These are phyloP conservation scores for Chamaenerion angustifolium DNA, from an alignment of 345 rosid species.

Conservation along the genomic window DNA sequence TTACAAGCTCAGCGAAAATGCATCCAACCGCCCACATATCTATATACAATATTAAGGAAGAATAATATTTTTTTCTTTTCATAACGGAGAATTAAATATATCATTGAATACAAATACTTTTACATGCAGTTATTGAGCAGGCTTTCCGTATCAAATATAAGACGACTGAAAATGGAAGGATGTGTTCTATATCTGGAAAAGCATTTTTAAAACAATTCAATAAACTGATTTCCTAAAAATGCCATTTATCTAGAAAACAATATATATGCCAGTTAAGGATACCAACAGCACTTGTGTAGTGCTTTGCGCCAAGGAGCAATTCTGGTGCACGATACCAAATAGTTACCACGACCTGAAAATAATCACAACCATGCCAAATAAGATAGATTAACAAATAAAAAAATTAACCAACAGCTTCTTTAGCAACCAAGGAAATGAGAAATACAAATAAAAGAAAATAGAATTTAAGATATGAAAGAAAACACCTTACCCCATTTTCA, in stretches of 20 bases:
- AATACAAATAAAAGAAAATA: background rate
- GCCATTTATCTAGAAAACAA: background rate
- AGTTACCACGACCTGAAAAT: conserved; percentile 58
- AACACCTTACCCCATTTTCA: conserved; percentile 58
- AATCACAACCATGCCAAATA: conserved; percentile 4
- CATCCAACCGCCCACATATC: conserved; percentile 99
- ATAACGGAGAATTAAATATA: background rate
- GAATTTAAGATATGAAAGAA: background rate
- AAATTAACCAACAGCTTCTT: background rate
- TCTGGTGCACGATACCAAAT: conserved; percentile 99
- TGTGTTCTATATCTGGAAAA: background rate
- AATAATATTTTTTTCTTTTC: background rate
- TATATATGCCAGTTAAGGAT: conserved; percentile 5
- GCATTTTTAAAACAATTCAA: background rate
- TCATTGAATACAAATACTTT: no score
- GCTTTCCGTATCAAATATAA: no score
- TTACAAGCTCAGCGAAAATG: conserved; percentile 90
- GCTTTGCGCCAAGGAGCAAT: conserved; percentile 94
- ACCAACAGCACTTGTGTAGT: conserved; percentile 88
- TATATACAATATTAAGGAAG: conserved; percentile 11
- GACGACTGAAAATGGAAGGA: no score
- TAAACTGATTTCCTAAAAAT: background rate
- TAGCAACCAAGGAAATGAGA: conserved; percentile 1
- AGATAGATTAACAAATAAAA: background rate
- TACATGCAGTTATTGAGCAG: no score